These are phyloP conservation scores for Mantamonas sphyraenae DNA, from an alignment of 78 protist genomes.

Conservation along the genomic window DNA sequence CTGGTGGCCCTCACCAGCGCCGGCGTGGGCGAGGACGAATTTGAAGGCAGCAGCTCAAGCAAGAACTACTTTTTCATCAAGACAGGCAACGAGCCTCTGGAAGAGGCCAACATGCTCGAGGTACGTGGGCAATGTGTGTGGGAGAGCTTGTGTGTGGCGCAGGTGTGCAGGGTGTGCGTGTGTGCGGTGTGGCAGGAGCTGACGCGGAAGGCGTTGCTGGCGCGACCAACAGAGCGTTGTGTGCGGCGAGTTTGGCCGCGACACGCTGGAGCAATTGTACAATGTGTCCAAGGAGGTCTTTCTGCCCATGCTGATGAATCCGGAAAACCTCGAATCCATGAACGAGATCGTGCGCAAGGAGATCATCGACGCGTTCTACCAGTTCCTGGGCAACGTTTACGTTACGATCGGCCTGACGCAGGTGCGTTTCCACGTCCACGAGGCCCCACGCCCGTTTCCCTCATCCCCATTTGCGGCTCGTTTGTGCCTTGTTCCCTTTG, in stretches of 20 bases:
- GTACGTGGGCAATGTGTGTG: too few species aligned
- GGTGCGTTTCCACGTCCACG: neutral
- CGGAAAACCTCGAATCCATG: neutral
- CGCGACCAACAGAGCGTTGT: too few species aligned
- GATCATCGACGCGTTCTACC: conserved; percentile 4
- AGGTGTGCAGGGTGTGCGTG: too few species aligned
- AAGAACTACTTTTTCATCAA: too few species aligned
- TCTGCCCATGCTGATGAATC: conserved; percentile 11
- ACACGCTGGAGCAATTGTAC: conserved; percentile 5
- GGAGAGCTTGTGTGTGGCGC: too few species aligned
- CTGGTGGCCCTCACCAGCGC: too few species aligned
- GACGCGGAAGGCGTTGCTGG: too few species aligned
- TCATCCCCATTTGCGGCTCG: neutral
- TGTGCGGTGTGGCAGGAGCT: too few species aligned
- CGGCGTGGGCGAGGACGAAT: too few species aligned
- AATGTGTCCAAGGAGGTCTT: neutral
- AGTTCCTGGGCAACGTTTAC: neutral
- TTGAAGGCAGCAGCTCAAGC: too few species aligned
- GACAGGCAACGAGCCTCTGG: too few species aligned
- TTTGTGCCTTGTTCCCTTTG: neutral
- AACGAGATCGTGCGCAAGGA: conserved; percentile 22
- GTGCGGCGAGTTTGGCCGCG: conserved; percentile 3
- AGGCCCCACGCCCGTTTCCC: neutral
- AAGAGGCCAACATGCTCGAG: too few species aligned
- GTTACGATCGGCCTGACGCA: conserved; percentile 27